Evolutionary conservation across 352 stramenopile genomes (phyloP), one percentile per base, ranked within the genome.

Genomic region (Aphanomyces invadans): DNA sequence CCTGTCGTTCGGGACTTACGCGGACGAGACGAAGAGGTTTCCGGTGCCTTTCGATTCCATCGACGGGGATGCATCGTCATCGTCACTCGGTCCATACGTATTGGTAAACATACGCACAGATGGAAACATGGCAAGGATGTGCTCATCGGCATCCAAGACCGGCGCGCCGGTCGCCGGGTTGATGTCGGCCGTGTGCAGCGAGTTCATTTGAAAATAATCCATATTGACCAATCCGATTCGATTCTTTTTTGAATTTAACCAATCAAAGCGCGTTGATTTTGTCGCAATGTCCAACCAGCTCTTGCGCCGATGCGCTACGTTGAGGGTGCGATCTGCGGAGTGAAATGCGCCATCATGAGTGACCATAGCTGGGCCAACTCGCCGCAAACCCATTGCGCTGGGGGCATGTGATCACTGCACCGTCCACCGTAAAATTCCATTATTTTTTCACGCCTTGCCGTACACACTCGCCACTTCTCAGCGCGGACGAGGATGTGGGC

Each of bases 21-120:
- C 54, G 19, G 60, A 57, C 21, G 60, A 59, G 11, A 67, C 60
- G 46, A 44, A 49, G 45, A 67, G 60, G 21, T 67, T 57, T 28
- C 60, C 60, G 4, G 26, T 26, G 28, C 60, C 60, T 33, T 67
- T 67, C n/a, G 38, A 19, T 10, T 57, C 49, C 15, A 67, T 51
- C 29, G 23, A 21, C 17, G 17, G 17, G 49, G 15, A 42, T 25
- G 55, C 55, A 23, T 63, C 28, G 28, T 67, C 60, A n/a, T 67
- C 60, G 11, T 67, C 60, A 25, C 45, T 44, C 7, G 49, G 25
- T 23, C 49, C 49, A 28, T 67, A 67, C 49, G 48, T 51, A 44
- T 51, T 67, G 29, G 48, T 57, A 29, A 44, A 60, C 60, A 67
- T 67, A 17, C 42, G 60, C 28, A 57, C 31, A 21, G n/a, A 15